These are phyloP conservation scores for Blastobotrys buckinghamii DNA, from an alignment of 1,139 yeast genomes.

Conservation along the genomic window DNA sequence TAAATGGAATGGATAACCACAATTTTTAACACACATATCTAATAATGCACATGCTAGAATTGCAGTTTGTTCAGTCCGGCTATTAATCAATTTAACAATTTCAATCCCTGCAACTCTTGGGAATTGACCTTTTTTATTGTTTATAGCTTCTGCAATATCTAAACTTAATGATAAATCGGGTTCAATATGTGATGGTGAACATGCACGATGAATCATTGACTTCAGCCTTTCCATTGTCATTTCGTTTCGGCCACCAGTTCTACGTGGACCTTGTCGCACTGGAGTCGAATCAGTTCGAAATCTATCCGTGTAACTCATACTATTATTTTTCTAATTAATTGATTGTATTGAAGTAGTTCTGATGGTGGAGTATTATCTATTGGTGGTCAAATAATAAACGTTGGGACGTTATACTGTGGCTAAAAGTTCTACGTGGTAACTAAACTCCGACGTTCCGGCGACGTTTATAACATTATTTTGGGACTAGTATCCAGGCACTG, in stretches of 20 bases:
- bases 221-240: slow-evolving; percentile 22
- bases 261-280: neutral
- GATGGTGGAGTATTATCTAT: too few relatives aligned
- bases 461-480: too few relatives aligned
- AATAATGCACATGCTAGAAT: slow-evolving; percentile 53
- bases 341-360: too few relatives aligned
- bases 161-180: slow-evolving; percentile 85
- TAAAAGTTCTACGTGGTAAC: too few relatives aligned
- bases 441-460: too few relatives aligned
- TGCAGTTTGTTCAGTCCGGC: slow-evolving; percentile 74
- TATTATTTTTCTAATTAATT: neutral
- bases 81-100: slow-evolving; percentile 79
- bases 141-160: slow-evolving; percentile 90
- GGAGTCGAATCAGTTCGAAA: slow-evolving; percentile 31
- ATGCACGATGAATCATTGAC: slow-evolving; percentile 60
- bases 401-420: too few relatives aligned
- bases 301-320: slow-evolving; percentile 33
- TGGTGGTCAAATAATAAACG: too few relatives aligned
- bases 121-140: slow-evolving; percentile 83
- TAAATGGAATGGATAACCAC: slow-evolving; percentile 95
- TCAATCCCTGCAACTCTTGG: slow-evolving; percentile 93
- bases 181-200: slow-evolving; percentile 75
- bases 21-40: slow-evolving; percentile 90
- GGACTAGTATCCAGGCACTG: too few relatives aligned
- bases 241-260: slow-evolving; percentile 9